phyloP scores from a whole-genome alignment of 148 eudicot genomes.

The Camellia sinensis region DNA sequence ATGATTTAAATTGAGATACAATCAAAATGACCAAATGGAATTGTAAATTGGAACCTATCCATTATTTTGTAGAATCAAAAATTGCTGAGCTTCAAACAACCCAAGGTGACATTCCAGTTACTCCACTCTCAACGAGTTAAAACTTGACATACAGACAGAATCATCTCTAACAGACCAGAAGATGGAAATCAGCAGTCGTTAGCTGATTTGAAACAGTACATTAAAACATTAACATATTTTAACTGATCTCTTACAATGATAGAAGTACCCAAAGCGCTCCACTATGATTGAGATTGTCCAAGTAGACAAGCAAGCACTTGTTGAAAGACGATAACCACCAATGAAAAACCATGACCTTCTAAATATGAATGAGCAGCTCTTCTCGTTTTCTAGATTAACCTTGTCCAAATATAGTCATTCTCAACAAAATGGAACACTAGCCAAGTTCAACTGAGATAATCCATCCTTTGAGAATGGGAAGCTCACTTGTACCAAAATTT shows the following conservation, averaged over 20 bases:
- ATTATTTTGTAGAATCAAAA: too few species aligned
- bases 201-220: neutral
- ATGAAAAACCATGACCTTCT: neutral
- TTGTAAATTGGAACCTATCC: too few species aligned
- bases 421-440: neutral
- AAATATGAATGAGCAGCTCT: slow-evolving; percentile 7
- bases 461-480: neutral
- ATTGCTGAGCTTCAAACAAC: too few species aligned
- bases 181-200: neutral
- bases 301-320: neutral
- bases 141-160: neutral
- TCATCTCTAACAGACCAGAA: neutral
- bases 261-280: neutral
- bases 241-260: neutral
- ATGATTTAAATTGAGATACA: too few species aligned
- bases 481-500: slow-evolving; percentile 5
- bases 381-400: neutral
- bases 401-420: neutral
- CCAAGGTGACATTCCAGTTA: too few species aligned
- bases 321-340: neutral
- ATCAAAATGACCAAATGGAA: too few species aligned
- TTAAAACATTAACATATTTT: neutral
- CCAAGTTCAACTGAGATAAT: neutral
- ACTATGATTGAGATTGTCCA: neutral
- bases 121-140: neutral